Percentiles rank a stretch among this genome's conserved stretches.
These are phyloP conservation scores for Quercus dentata DNA, from an alignment of 306 rosid genomes.

Conservation along the genomic window DNA sequence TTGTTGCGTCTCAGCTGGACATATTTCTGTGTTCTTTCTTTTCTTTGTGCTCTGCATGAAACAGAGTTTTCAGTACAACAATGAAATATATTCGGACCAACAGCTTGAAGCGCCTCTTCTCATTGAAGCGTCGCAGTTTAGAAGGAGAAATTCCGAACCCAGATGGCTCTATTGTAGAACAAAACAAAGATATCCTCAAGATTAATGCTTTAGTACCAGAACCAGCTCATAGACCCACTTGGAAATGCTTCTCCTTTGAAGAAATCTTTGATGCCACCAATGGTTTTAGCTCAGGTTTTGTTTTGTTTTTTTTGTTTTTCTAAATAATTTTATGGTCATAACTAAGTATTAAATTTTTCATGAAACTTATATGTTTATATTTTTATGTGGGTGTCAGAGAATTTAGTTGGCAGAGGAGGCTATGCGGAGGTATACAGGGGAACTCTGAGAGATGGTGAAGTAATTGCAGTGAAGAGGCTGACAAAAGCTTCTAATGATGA, in stretches of 20 bases:
- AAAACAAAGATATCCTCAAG: constrained; percentile 20
- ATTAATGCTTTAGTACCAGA: constrained; percentile 21
- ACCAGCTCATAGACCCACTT: constrained; percentile 54
- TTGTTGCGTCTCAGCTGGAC: constrained; percentile 14
- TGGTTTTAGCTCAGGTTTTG: constrained; percentile 80
- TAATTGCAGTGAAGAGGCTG: constrained; percentile 86
- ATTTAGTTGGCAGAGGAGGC: constrained; percentile 89
- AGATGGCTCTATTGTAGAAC: constrained; percentile 17
- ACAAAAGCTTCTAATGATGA: constrained; percentile 68
- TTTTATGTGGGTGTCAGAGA: constrained; percentile 43
- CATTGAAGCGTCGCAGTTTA: constrained; percentile 52
- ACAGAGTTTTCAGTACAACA: constrained; percentile 34
- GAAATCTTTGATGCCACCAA: constrained; percentile 71
- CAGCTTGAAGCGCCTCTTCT: constrained; percentile 79
- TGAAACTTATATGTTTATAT: not conserved
- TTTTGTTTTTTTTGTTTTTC: not conserved
- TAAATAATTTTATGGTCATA: too few species aligned
- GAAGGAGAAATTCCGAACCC: constrained; percentile 34
- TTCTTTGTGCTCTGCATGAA: constrained; percentile 34
- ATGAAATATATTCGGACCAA: constrained; percentile 70
- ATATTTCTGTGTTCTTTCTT: not conserved
- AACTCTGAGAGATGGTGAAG: constrained; percentile 48
- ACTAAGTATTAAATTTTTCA: not conserved
- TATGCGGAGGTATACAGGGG: constrained; percentile 92
- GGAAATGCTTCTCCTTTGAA: constrained; percentile 88